Evolutionary conservation across 208 protist genomes (phyloP).

Genomic region (Trypanosoma scelopori): DNA sequence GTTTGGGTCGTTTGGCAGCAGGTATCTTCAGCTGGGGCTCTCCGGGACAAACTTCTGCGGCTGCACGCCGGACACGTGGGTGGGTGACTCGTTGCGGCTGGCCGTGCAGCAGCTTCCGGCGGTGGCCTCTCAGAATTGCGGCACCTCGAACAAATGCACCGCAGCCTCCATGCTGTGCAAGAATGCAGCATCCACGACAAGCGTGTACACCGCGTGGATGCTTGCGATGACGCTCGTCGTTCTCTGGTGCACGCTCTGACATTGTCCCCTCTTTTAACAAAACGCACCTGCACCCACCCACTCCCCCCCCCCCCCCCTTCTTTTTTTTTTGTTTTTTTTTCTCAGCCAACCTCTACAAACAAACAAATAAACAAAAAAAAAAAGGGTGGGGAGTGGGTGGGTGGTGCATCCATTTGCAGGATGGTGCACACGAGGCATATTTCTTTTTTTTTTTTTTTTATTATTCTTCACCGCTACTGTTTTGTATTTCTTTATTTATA

Average conservation of each 20-base stretch:
- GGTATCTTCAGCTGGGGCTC: slow-evolving; percentile 20
- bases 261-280: no score
- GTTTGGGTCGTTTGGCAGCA: slow-evolving; percentile 26
- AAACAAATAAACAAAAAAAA: no score
- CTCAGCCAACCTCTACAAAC: no score
- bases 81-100: neutral
- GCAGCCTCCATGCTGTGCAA: neutral
- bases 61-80: slow-evolving; percentile 28
- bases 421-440: no score
- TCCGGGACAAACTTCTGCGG: slow-evolving; percentile 30
- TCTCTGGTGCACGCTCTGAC: slow-evolving; percentile 8
- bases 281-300: no score
- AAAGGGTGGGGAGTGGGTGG: no score
- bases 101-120: neutral
- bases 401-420: no score
- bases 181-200: neutral
- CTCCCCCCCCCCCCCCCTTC: no score
- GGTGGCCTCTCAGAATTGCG: neutral
- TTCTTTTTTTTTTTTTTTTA: no score
- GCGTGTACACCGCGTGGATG: neutral
- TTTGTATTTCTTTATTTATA: no score
- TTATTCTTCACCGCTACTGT: no score
- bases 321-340: no score
- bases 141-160: neutral
- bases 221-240: neutral